Percentiles rank a stretch among this genome's conserved stretches.
Conservation (phyloP, 331 rosid genomes). For the Ulmus americana region DNA sequence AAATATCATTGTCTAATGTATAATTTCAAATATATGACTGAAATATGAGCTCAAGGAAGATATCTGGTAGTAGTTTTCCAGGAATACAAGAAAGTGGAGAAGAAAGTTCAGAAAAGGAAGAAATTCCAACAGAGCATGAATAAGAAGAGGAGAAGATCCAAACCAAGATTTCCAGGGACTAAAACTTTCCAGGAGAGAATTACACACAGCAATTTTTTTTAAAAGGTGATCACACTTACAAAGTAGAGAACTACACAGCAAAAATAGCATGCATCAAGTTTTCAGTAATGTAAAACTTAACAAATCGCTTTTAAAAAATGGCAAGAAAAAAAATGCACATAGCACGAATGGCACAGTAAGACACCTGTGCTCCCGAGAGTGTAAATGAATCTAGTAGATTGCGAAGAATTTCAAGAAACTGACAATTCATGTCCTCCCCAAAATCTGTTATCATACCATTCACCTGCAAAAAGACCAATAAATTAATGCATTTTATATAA, state of each 20-base stretch:
- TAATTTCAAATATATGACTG: too few relatives aligned
- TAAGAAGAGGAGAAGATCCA: not conserved
- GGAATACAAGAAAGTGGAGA: too few relatives aligned
- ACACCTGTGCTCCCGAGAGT: conserved; percentile 80
- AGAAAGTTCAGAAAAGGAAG: not conserved
- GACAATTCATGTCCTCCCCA: conserved; percentile 91
- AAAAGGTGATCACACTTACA: not conserved
- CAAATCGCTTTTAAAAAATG: not conserved
- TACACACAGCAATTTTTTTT: not conserved
- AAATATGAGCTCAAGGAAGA: too few relatives aligned
- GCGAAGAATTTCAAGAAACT: conserved; percentile 96
- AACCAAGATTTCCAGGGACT: not conserved
- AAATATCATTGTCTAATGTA: too few relatives aligned
- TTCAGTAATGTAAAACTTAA: not conserved
- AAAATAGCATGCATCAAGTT: not conserved
- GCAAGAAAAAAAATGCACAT: not conserved
- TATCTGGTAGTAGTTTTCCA: too few relatives aligned
- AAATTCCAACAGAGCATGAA: not conserved
- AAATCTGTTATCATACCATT: conserved; percentile 89
- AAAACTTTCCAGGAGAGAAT: not conserved
- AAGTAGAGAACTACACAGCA: not conserved
- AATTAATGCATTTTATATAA: not conserved
- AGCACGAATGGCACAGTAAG: conserved; percentile 3
- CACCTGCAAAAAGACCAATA: conserved; percentile 46
- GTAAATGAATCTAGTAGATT: conserved; percentile 75